Evolutionary conservation across 768 basidiomycete genomes (phyloP).

Genomic region (Leccinellum albellum): DNA sequence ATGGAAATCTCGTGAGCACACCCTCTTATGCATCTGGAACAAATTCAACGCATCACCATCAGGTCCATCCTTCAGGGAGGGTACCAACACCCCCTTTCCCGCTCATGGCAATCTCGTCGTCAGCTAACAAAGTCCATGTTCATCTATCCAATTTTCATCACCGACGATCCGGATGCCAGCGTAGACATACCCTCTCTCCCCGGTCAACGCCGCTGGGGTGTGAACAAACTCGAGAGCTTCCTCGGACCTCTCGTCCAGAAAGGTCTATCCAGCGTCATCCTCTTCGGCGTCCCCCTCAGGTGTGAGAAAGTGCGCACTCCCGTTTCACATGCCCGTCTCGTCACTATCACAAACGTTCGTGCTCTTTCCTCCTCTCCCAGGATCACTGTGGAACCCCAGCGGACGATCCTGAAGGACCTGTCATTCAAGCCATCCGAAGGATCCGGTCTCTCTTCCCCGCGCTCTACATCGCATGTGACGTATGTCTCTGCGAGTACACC

Average conservation of each 20-base stretch:
- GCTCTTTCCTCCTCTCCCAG: constrained; percentile 35
- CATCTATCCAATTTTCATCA: constrained; percentile 99
- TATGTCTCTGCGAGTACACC: constrained; percentile 99
- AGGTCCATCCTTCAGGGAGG: constrained; percentile 88
- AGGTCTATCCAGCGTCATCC: constrained; percentile 86
- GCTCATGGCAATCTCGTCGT: constrained; percentile 81
- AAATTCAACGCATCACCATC: neutral
- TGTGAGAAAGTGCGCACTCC: constrained; percentile 59
- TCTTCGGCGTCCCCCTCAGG: constrained; percentile 89
- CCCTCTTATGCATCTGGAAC: neutral
- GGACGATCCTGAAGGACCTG: constrained; percentile 86
- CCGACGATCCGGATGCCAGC: constrained; percentile 86
- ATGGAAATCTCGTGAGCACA: constrained; percentile 47
- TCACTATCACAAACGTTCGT: neutral
- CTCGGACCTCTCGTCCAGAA: constrained; percentile 84
- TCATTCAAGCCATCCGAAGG: constrained; percentile 86
- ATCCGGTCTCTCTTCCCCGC: constrained; percentile 75
- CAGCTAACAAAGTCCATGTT: constrained; percentile 88
- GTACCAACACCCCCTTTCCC: constrained; percentile 86
- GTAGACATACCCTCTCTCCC: constrained; percentile 76
- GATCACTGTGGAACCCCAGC: constrained; percentile 82
- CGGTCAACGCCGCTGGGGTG: constrained; percentile 89
- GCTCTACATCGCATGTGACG: constrained; percentile 89
- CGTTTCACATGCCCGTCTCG: neutral
- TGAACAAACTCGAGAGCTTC: constrained; percentile 89